Base-by-base conservation (phyloP, 495 filamentous ascomycete genomes). In the Aspergillus hancockii region DNA sequence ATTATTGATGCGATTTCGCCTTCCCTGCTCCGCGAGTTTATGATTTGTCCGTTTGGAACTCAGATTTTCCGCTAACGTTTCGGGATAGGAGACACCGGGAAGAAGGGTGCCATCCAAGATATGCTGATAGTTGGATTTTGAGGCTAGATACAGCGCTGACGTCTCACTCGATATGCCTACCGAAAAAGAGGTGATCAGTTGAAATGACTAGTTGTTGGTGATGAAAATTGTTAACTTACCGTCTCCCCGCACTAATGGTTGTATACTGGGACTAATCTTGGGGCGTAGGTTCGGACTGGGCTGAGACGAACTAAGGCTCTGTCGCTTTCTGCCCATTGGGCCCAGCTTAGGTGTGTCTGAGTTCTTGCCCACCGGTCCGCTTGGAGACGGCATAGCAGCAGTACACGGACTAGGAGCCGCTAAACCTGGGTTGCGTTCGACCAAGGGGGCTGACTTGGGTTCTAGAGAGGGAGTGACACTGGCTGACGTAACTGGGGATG, bases 121-220 rank as follows among this genome's bases (percentile, higher is more conserved):
- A 67, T 97, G 94, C 69, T 98, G 94, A 67, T 98, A 98, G 69
- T 98, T 98, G 19, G 92, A 97, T 68, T 97, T 97, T 32, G 89
- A 90, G 12, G 93, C 91, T 22, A 98, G 80, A 47, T 97, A 82
- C 23, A 93, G 84, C 16, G 93, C 92, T 16, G 93, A 90, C 1
- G 89, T 84, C 62, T 95, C 83, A 50, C 81, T 71, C n/a, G 82
- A 75, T 43, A 87, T 67, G 40, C 75, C 78, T 78, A 61, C 49
- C 69, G 30, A 28, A n/a, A 18, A 2, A 32, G 21, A 63, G 50
- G 49, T 55, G 38, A 49, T 58, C 59, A 62, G 53, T 59, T 61
- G 41, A 38, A 47, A 22, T 23, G 36, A 56, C 22, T 32, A 49
- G 21, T n/a, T n/a, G 8, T 21, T 19, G 64, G 52, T 21, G 18